phyloP scores from a whole-genome alignment of 768 basidiomycete genomes.

The Agaricus blazei region DNA sequence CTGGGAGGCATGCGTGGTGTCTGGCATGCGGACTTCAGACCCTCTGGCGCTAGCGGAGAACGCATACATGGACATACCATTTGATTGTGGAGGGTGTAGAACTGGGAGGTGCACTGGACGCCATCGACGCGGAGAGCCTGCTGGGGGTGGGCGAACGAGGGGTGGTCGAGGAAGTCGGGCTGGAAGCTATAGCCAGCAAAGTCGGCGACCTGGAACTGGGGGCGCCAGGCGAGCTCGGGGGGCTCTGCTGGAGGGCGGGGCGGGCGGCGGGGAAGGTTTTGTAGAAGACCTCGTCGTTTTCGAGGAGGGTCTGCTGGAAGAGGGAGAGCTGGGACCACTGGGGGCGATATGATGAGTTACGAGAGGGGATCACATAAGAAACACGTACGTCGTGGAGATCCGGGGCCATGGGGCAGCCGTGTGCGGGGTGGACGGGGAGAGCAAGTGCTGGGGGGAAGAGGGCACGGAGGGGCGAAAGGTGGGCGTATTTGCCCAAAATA shows the following conservation, averaged over 20 bases:
- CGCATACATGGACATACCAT: background rate
- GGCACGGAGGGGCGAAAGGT: background rate
- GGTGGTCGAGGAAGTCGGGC: background rate
- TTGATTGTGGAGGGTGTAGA: background rate
- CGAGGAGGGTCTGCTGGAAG: constrained; percentile 29
- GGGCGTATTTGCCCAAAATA: background rate
- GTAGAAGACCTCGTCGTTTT: constrained; percentile 35
- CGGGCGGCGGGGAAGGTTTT: constrained; percentile 16
- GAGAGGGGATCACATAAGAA: background rate
- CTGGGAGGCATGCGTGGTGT: background rate
- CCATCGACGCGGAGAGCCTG: background rate
- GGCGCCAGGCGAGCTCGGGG: background rate
- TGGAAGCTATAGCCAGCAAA: background rate
- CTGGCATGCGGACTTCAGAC: background rate
- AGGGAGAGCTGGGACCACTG: background rate
- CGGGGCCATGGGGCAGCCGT: background rate
- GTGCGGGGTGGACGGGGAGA: background rate
- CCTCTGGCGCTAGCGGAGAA: background rate
- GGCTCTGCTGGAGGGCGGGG: background rate
- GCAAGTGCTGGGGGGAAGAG: background rate
- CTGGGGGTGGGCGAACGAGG: background rate
- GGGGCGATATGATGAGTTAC: background rate
- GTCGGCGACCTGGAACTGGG: background rate
- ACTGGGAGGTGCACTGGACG: background rate
- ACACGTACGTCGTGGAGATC: background rate